Conservation (phyloP, 106 monocot genomes). For the Alisma plantagoaquatica region DNA sequence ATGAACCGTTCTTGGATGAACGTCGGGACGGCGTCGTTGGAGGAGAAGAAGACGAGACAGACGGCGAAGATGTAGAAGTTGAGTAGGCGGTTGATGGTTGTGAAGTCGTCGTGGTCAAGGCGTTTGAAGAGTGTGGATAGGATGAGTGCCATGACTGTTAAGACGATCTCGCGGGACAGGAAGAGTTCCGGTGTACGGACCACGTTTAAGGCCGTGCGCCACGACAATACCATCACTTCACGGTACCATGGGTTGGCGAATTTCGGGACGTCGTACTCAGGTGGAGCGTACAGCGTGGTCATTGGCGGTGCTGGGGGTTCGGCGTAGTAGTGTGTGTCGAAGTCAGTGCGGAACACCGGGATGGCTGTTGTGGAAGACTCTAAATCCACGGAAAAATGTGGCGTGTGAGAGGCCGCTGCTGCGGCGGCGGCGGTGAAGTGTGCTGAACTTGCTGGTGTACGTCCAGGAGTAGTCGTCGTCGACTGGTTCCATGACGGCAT, state of each 20-base stretch:
- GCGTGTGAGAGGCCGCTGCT: too few species aligned
- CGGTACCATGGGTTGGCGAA: not conserved
- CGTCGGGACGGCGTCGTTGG: conserved; percentile 76
- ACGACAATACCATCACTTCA: not conserved
- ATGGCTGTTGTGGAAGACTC: too few species aligned
- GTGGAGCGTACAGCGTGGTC: not conserved
- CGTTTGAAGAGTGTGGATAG: not conserved
- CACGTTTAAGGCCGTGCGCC: not conserved
- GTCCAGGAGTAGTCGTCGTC: conserved; percentile 35
- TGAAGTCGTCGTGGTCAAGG: not conserved
- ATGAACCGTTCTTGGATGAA: conserved; percentile 80
- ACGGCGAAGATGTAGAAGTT: conserved; percentile 82
- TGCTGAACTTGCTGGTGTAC: conserved; percentile 63
- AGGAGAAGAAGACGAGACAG: conserved; percentile 92
- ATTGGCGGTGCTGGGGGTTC: too few species aligned
- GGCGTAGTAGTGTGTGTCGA: too few species aligned
- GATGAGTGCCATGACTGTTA: not conserved
- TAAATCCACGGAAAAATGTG: too few species aligned
- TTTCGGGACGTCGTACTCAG: not conserved
- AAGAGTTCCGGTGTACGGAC: not conserved
- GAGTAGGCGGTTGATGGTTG: not conserved
- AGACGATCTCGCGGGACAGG: not conserved
- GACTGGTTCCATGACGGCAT: too few species aligned
- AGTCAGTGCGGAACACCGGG: too few species aligned
- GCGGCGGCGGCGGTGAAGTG: too few species aligned